phyloP scores from a whole-genome alignment of 192 early-diverging fungal species.

The Phlyctochytrium planicorne region DNA sequence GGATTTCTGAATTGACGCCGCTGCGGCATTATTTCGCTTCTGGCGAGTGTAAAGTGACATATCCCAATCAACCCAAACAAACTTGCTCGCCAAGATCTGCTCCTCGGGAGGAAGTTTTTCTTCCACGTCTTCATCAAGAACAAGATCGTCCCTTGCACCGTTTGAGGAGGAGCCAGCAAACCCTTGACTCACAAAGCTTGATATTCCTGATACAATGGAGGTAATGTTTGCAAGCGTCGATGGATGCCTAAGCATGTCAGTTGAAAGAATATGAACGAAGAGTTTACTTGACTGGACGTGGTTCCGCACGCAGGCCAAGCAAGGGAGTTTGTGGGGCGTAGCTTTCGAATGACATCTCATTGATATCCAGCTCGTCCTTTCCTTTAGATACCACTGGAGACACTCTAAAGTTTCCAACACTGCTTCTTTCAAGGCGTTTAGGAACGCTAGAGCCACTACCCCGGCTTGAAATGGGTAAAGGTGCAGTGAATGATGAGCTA shows the following conservation, averaged over 20 bases:
- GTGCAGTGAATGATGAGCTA: too few relatives aligned
- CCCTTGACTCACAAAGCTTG: not conserved
- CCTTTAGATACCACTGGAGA: too few relatives aligned
- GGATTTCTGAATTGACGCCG: too few relatives aligned
- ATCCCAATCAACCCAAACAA: not conserved
- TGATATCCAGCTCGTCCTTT: too few relatives aligned
- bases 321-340: too few relatives aligned
- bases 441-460: too few relatives aligned
- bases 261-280: not conserved
- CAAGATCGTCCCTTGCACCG: not conserved
- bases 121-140: not conserved
- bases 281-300: not conserved
- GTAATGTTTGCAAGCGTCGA: not conserved
- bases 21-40: not conserved
- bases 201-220: not conserved
- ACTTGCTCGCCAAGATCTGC: not conserved
- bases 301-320: not conserved
- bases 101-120: conserved; percentile 1
- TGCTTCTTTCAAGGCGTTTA: too few relatives aligned
- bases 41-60: not conserved
- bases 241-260: not conserved
- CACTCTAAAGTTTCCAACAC: too few relatives aligned
- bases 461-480: too few relatives aligned
- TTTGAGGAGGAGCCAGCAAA: not conserved
- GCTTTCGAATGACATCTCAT: too few relatives aligned